Evolutionary conservation across 1,139 yeast genomes (phyloP).

Genomic region (Geotrichum candidum): DNA sequence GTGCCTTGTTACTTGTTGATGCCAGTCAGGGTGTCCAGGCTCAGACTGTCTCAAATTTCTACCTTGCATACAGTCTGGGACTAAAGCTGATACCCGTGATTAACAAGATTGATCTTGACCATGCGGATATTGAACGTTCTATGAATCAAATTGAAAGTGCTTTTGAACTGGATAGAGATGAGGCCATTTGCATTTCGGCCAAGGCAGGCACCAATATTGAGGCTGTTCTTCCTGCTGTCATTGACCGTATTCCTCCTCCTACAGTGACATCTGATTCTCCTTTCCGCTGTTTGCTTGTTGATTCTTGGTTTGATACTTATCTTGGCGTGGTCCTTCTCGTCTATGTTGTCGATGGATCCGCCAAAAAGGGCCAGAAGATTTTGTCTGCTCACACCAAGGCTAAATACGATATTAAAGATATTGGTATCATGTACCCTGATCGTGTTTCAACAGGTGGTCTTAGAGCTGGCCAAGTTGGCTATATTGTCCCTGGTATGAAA

Average conservation of each 20-base stretch:
- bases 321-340: conserved; percentile 89
- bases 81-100: conserved; percentile 80
- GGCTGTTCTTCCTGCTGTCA: conserved; percentile 67
- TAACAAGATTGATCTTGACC: conserved; percentile 85
- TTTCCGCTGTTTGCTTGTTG: conserved; percentile 74
- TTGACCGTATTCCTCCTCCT: conserved; percentile 73
- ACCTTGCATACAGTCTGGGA: conserved; percentile 80
- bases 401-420: conserved; percentile 81
- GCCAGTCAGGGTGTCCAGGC: conserved; percentile 97
- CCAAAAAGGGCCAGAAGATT: conserved; percentile 68
- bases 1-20: conserved; percentile 84
- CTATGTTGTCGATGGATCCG: conserved; percentile 74
- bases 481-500: conserved; percentile 89
- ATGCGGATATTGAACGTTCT: conserved; percentile 77
- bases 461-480: conserved; percentile 90
- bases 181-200: conserved; percentile 83
- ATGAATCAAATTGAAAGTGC: conserved; percentile 77
- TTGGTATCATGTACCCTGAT: conserved; percentile 95
- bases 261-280: conserved; percentile 51
- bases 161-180: conserved; percentile 70
- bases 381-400: conserved; percentile 71
- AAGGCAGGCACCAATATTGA: conserved; percentile 83
- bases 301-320: conserved; percentile 94
- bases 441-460: conserved; percentile 51
- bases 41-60: conserved; percentile 93